Conservation (phyloP, 2,329 filamentous ascomycete species). For the Tolypocladium ovalisporum region DNA sequence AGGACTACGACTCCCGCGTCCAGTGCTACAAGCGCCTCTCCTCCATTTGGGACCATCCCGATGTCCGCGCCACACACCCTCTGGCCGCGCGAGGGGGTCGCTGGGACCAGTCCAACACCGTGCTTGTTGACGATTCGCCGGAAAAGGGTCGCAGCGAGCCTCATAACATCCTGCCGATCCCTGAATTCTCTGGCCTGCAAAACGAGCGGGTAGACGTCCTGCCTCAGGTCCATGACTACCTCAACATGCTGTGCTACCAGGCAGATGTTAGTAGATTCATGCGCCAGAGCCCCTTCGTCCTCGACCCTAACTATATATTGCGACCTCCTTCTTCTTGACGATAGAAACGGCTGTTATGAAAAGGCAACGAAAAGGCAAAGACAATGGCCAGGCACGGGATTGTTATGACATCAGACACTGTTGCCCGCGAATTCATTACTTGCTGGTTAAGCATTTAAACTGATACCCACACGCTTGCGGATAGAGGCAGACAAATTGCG, state of each 20-base stretch:
- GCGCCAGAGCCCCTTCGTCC: constrained; percentile 35
- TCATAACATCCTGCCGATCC: constrained; percentile 68
- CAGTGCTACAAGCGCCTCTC: constrained; percentile 85
- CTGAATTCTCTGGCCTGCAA: constrained; percentile 54
- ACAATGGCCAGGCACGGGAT: not conserved
- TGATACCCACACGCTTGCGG: not conserved
- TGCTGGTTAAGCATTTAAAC: not conserved
- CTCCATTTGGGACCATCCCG: constrained; percentile 52
- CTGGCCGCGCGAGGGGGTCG: constrained; percentile 21
- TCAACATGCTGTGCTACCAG: constrained; percentile 43
- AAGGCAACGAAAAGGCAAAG: too few species aligned
- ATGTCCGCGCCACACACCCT: constrained; percentile 34
- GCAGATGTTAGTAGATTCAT: constrained; percentile 54
- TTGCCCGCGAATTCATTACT: not conserved
- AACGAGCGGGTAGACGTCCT: constrained; percentile 34
- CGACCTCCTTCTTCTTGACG: not conserved
- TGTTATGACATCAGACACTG: not conserved
- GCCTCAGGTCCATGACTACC: constrained; percentile 49
- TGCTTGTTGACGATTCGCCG: constrained; percentile 75
- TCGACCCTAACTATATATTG: constrained; percentile 17
- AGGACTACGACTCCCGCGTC: constrained; percentile 59
- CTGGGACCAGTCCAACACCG: constrained; percentile 79
- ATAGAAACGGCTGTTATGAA: not conserved
- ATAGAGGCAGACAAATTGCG: not conserved
- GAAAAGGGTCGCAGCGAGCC: constrained; percentile 79